Evolutionary conservation across 164 flowering plant genomes (phyloP).

Genomic region (Euptelea pleiosperma): DNA sequence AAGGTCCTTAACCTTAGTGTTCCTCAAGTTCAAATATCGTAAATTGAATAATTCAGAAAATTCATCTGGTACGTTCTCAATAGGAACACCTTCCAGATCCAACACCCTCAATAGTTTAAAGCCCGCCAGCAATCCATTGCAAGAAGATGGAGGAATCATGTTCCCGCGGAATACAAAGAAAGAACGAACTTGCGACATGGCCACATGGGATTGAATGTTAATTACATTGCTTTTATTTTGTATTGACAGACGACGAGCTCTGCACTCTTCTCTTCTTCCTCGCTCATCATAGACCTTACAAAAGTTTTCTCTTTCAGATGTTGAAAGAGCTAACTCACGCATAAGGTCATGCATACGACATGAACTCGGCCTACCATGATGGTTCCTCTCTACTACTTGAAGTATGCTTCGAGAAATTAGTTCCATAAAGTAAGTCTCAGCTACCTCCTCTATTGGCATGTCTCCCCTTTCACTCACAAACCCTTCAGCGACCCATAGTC

Average conservation of each 20-base stretch:
- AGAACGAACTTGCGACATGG: background rate
- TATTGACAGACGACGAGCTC: background rate
- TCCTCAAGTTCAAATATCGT: too few species aligned
- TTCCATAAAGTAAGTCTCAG: slow-evolving; percentile 4
- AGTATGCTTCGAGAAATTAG: too few species aligned
- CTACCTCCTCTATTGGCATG: slow-evolving; percentile 5
- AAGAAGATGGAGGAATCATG: too few species aligned
- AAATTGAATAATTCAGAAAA: too few species aligned
- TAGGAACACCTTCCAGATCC: slow-evolving; percentile 6
- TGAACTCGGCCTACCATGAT: too few species aligned
- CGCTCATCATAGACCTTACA: too few species aligned
- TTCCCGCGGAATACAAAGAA: background rate
- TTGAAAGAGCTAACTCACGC: too few species aligned
- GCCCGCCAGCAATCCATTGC: background rate
- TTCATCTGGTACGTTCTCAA: slow-evolving; percentile 11
- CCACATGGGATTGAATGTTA: background rate
- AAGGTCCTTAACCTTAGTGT: slow-evolving; percentile 14
- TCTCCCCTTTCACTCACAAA: background rate
- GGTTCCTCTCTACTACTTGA: too few species aligned
- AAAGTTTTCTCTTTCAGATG: too few species aligned
- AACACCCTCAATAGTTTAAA: slow-evolving; percentile 7
- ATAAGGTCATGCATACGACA: too few species aligned
- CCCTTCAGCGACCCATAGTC: too few species aligned
- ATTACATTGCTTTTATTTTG: background rate
- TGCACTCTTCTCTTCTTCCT: slow-evolving; percentile 7